Evolutionary conservation across 2,329 filamentous ascomycete species (phyloP).

Genomic region (Sporothrix euskadiensis): DNA sequence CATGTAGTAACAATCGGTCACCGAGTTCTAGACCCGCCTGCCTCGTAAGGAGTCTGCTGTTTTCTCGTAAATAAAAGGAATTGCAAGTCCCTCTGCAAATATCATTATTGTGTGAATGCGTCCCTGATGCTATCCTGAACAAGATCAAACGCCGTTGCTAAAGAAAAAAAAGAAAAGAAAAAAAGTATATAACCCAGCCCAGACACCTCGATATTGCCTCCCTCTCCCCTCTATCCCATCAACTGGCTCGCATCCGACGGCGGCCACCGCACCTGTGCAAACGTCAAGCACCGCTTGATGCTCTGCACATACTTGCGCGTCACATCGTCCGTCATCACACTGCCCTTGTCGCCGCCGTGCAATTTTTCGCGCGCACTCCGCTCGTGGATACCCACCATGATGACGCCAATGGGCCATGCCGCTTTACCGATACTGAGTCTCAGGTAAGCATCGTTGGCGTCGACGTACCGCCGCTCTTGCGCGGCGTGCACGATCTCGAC

Average conservation of each 20-base stretch:
- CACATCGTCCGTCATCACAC: constrained; percentile 95
- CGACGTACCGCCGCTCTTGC: constrained; percentile 87
- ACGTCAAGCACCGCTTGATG: constrained; percentile 94
- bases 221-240: constrained; percentile 66
- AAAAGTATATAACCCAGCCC: not conserved
- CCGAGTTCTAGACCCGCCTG: not conserved
- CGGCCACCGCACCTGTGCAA: constrained; percentile 95
- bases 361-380: constrained; percentile 92
- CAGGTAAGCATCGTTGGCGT: constrained; percentile 94
- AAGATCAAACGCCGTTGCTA: constrained; percentile 2
- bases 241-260: constrained; percentile 88
- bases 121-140: not conserved
- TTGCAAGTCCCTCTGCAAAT: not conserved
- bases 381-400: constrained; percentile 99
- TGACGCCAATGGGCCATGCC: constrained; percentile 98
- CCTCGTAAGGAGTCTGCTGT: not conserved
- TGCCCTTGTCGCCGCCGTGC: constrained; percentile 81
- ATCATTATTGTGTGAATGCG: not conserved
- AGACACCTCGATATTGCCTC: not conserved
- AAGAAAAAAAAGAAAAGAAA: not conserved
- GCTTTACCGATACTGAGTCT: constrained; percentile 92
- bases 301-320: constrained; percentile 96
- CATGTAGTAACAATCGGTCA: not conserved
- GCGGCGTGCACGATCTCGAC: constrained; percentile 90
- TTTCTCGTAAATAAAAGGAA: not conserved